Evolutionary conservation across 495 filamentous ascomycete genomes (phyloP), one percentile per base, ranked within the genome.

Genomic region (Chaetomium fimeti): DNA sequence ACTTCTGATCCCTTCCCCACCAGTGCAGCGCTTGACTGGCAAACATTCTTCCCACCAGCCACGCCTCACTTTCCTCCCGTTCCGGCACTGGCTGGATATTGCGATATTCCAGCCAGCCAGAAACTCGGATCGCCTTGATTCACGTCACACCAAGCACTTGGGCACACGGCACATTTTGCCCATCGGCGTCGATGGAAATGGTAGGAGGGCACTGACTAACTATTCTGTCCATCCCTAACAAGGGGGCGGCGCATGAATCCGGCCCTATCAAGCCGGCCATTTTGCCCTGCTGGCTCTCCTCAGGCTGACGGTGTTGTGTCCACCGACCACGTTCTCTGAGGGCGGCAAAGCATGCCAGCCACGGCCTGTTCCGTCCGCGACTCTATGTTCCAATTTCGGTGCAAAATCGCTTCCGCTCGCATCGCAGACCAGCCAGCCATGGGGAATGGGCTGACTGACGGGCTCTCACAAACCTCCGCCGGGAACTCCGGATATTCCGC

Each of bases 311-410:
- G 42, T 32, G 32, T 27, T 53, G 29, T 55, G 52, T 49, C 27
- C n/a, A 9, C 64, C 32, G 51, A 27, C 12, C 54, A 13, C 48
- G 18, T 29, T 40, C 29, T 40, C 32, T 61, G 57, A 49, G 43
- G 28, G 64, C 57, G 61, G 64, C 57, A 59, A 61, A 63, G 61
- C 61, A 47, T 47, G 51, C 61, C 32, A 63, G 43, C 38, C 57
- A 45, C 32, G 38, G 20, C 24, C 27, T 40, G 29, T 45, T 32
- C 24, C 24, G 48, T 52, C 38, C 27, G 24, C 18, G 12, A n/a
- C 24, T 45, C 20, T 15, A 25, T 40, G 5, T 15, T 27, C 36
- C 45, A 49, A 24, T 24, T 49, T 49, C 45, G 15, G 45, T n/a
- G 45, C 5, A 20, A 38, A 15, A 40, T 42, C 55, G 38, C 55